Base-by-base conservation (phyloP, 2,329 filamentous ascomycete species). In the Neofusicoccum sp. region DNA sequence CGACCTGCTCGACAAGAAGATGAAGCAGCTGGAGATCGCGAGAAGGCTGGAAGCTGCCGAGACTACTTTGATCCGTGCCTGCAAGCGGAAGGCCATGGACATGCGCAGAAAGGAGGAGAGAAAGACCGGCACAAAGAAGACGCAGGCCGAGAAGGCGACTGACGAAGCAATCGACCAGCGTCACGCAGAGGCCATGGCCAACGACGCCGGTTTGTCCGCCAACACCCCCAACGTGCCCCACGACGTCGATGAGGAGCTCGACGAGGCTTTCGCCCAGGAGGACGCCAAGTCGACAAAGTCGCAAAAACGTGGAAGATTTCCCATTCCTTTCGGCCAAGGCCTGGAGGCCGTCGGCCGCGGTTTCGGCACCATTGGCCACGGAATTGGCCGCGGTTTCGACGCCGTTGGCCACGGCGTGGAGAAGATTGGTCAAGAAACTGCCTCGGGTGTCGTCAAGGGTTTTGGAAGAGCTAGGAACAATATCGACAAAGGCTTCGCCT, bases 1-100 rank as follows among this genome's bases (percentile, higher is more conserved):
- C 44, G 83, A 88, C 7, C 82, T 99, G 9, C 83, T 90, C 48
- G 89, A 93, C 63, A 98, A 98, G 72, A 89, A 98, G 47, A 84
- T 90, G 51, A 79, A 86, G 64, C 85, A 95, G 45, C 86, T 92
- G 63, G 77, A 83, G 7, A 78, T 96, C 12, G 91, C 93, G 48
- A 73, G 82, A 43, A 79, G 81, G 60, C 83, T 99, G 0, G 95
- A 99, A 70, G 76, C 76, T 7, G 93, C 93, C 1, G 89, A 98
- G 74, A 97, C 91, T 0, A 86, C 91, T 24, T 79, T 99, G 41
- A 90, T 99, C 66, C 88, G 87, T 62, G 81, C 82, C 47, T 93
- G 90, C 60, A 53, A 60, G 9, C 36, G 31, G 20, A 74, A 75
- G 61, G 70, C 73, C 24, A 66, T 68, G 47, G 67, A 74, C 33